These are phyloP conservation scores for Stemphylium beticola DNA, from an alignment of 2,329 filamentous ascomycete genomes.

Conservation along the genomic window DNA sequence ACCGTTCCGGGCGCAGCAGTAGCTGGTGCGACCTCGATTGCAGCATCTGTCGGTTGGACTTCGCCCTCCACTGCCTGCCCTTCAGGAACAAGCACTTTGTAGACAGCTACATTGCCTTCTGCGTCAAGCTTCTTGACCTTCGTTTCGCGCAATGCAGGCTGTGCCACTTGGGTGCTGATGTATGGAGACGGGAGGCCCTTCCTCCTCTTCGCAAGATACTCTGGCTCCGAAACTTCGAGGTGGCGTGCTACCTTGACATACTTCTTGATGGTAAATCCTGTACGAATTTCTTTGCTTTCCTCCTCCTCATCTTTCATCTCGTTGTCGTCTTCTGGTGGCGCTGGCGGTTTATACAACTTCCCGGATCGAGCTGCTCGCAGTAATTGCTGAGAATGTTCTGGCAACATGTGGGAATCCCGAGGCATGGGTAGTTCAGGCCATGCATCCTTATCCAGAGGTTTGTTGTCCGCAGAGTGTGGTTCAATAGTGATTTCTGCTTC, in stretches of 20 bases:
- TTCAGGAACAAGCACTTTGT: constrained; percentile 81
- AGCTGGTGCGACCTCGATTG: constrained; percentile 52
- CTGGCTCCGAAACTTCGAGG: constrained; percentile 64
- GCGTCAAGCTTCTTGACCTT: constrained; percentile 80
- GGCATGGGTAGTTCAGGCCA: constrained; percentile 90
- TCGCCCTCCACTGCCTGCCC: constrained; percentile 83
- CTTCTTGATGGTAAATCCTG: constrained; percentile 63
- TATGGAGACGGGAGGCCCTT: constrained; percentile 61
- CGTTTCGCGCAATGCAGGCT: constrained; percentile 69
- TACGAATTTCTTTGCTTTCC: constrained; percentile 52
- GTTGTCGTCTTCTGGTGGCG: constrained; percentile 69
- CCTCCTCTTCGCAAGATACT: constrained; percentile 67
- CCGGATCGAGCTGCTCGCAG: constrained; percentile 81
- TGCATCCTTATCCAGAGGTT: constrained; percentile 64
- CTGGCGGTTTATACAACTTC: constrained; percentile 74
- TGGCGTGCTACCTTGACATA: constrained; percentile 64
- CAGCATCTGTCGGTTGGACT: constrained; percentile 66
- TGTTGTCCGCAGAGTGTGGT: constrained; percentile 69
- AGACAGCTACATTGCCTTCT: constrained; percentile 79
- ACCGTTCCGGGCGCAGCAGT: constrained; percentile 63
- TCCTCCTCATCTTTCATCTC: constrained; percentile 54
- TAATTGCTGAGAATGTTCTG: constrained; percentile 80
- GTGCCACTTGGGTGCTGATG: constrained; percentile 26
- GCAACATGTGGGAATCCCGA: constrained; percentile 78
- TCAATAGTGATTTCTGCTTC: constrained; percentile 70